Evolutionary conservation across 1,284 basidiomycete genomes (phyloP).

Genomic region (Marasmius oreades): DNA sequence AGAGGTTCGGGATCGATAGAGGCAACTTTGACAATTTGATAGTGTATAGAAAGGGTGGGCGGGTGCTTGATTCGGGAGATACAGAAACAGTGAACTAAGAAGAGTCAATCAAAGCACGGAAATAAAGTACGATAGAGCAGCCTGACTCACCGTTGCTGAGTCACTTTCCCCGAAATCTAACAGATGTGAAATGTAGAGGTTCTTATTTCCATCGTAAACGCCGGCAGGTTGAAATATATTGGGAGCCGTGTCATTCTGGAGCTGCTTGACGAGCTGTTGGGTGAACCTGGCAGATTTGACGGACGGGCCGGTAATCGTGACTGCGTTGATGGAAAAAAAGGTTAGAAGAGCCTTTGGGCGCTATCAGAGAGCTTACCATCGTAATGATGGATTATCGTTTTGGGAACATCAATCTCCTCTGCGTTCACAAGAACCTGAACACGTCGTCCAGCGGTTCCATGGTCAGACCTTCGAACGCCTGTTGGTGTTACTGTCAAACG

Average conservation of each 20-base stretch:
- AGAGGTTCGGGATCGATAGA: constrained; percentile 48
- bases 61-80: constrained; percentile 13
- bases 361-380: not conserved
- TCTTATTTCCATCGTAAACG: constrained; percentile 51
- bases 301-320: constrained; percentile 33
- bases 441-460: constrained; percentile 25
- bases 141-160: constrained; percentile 16
- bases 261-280: constrained; percentile 1
- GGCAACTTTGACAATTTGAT: constrained; percentile 36
- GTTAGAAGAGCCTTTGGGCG: not conserved
- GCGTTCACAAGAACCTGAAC: constrained; percentile 37
- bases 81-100: constrained; percentile 10
- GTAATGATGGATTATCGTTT: not conserved
- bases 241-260: constrained; percentile 1
- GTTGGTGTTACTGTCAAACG: constrained; percentile 22
- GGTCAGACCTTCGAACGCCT: constrained; percentile 34
- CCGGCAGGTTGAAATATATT: constrained; percentile 5
- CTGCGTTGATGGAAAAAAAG: constrained; percentile 22
- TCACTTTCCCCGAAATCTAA: constrained; percentile 30
- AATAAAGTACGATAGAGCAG: not conserved
- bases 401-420: not conserved
- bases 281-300: constrained; percentile 5
- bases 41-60: constrained; percentile 34
- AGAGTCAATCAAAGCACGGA: constrained; percentile 10
- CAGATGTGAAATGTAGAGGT: constrained; percentile 34